Base-by-base conservation (phyloP, 2,329 filamentous ascomycete species). In the Penicillium polonicum region DNA sequence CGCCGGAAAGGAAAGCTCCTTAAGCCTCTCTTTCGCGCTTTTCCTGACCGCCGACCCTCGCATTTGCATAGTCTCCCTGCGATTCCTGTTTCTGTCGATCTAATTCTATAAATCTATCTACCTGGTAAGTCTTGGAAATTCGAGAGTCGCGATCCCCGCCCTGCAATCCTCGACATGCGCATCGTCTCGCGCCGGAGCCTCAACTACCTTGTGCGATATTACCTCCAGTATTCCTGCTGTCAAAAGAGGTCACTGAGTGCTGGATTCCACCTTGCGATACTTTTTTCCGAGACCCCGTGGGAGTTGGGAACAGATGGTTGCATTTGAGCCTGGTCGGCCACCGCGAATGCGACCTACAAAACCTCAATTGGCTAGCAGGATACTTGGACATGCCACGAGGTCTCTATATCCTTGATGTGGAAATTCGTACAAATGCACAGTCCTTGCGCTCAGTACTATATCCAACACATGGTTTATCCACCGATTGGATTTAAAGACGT, bases 1-100 rank as follows among this genome's bases (percentile, higher is more conserved):
- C 64, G 64, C 64, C 64, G 65, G 65, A 66, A 67, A 65, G 59
- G 65, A 66, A 67, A 66, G 65, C 65, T 66, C 62, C 64, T 65
- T 65, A 63, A 59, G 64, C 61, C 64, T 66, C 64, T 66, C 60
- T 63, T 66, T 66, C 61, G 60, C 65, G 62, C 62, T 64, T 61
- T 57, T 58, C 59, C 50, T 48, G 33, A 44, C 58, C 57, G 53
- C 58, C 60, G 55, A 58, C 63, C 51, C 44, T 55, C 43, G 50
- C 49, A 64, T 59, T 48, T 56, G 50, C 60, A 59, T 50, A 58
- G 52, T 60, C 52, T 35, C 39, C 44, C 55, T 42, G 49, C 45
- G 51, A 65, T 57, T 55, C 48, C 42, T 54, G 55, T 45, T 29
- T 44, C 19, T n/a, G 38, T 46, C 25, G 27, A 21, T 48, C 33